These are phyloP conservation scores for Lactarius deliciosus DNA, from an alignment of 768 basidiomycete genomes.

Conservation along the genomic window DNA sequence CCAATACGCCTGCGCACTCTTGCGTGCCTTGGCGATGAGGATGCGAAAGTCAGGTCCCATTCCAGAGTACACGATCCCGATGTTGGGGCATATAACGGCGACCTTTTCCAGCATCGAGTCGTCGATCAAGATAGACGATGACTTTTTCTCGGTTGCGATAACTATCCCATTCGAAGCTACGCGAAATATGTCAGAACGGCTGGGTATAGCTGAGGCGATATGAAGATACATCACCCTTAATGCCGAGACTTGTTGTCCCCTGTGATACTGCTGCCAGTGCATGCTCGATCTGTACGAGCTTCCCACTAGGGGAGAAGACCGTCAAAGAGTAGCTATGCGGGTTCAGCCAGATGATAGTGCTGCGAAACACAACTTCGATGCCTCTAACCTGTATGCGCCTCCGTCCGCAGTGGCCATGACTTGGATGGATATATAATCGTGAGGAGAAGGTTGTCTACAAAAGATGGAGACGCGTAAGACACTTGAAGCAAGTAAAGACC, in stretches of 20 bases:
- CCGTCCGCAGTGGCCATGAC: constrained; percentile 75
- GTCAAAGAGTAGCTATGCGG: constrained; percentile 89
- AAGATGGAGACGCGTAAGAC: constrained; percentile 23
- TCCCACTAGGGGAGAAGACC: constrained; percentile 98
- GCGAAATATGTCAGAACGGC: constrained; percentile 26
- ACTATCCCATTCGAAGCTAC: constrained; percentile 98
- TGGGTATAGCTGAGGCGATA: constrained; percentile 14
- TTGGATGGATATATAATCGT: constrained; percentile 4
- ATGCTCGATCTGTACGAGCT: constrained; percentile 99
- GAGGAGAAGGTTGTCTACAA: background rate
- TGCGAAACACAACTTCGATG: constrained; percentile 4
- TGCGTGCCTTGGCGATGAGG: constrained; percentile 89
- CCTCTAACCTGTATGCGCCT: constrained; percentile 40
- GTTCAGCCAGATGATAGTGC: background rate
- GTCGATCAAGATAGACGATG: constrained; percentile 96
- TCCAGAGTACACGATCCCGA: constrained; percentile 98
- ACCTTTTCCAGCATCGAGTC: constrained; percentile 98
- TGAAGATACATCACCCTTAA: constrained; percentile 75
- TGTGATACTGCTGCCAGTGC: constrained; percentile 94
- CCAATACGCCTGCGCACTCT: constrained; percentile 99
- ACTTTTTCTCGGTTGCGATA: constrained; percentile 99
- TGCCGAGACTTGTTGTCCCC: constrained; percentile 95
- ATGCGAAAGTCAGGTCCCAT: constrained; percentile 99
- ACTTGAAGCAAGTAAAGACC: background rate
- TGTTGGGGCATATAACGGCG: constrained; percentile 95